phyloP scores from a whole-genome alignment of 75 land plant genomes.

The Pinus tabuliformis region DNA sequence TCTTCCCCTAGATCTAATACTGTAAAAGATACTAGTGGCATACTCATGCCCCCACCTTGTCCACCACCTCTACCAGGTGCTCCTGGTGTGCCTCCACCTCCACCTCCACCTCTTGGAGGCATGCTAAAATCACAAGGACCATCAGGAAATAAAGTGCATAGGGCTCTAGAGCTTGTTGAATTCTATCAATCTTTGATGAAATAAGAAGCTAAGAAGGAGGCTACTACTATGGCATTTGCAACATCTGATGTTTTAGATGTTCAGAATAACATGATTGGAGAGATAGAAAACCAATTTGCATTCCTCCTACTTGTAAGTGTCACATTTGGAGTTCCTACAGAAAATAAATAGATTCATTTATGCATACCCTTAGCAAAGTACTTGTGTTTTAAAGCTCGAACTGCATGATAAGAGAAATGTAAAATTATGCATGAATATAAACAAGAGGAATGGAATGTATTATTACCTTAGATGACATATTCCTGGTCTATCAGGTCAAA shows the following conservation, averaged over 20 bases:
- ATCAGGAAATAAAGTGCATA: conserved; percentile 64
- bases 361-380: neutral
- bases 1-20: conserved; percentile 5
- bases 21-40: conserved; percentile 20
- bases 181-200: conserved; percentile 96
- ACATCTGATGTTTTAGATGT: conserved; percentile 50
- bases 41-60: conserved; percentile 47
- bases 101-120: conserved; percentile 33
- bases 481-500: conserved; percentile 61
- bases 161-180: conserved; percentile 96
- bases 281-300: conserved; percentile 86
- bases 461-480: neutral
- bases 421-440: neutral
- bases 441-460: neutral
- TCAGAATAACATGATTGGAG: conserved; percentile 92
- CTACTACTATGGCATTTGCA: conserved; percentile 32
- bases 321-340: neutral
- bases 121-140: conserved; percentile 15
- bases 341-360: neutral
- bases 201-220: conserved; percentile 86
- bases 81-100: conserved; percentile 21
- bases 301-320: conserved; percentile 84
- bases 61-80: conserved; percentile 69
- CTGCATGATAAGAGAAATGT: neutral
- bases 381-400: neutral